phyloP scores from a whole-genome alignment of 208 protist species.

The Trypanosoma congolense region DNA sequence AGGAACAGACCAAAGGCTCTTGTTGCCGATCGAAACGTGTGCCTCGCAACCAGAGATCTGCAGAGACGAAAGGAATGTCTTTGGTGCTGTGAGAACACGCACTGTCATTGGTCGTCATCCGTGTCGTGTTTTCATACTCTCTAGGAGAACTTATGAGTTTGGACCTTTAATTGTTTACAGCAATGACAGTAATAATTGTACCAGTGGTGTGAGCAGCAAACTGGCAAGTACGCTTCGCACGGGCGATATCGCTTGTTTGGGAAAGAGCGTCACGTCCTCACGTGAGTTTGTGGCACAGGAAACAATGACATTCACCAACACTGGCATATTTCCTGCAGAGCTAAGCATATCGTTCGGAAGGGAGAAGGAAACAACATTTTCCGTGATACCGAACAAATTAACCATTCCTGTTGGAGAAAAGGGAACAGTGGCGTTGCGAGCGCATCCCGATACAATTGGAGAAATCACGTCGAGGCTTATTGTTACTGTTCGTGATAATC shows the following conservation, averaged over 20 bases:
- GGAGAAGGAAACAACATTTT: constrained; percentile 85
- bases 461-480: constrained; percentile 79
- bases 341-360: constrained; percentile 71
- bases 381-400: constrained; percentile 64
- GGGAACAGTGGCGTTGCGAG: constrained; percentile 70
- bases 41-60: constrained; percentile 82
- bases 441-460: constrained; percentile 78
- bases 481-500: constrained; percentile 89
- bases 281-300: constrained; percentile 25
- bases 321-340: constrained; percentile 63
- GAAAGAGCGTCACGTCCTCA: background rate
- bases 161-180: constrained; percentile 88
- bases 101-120: constrained; percentile 18
- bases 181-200: constrained; percentile 15
- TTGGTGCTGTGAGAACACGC: constrained; percentile 44
- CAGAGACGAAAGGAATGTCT: constrained; percentile 84
- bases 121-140: constrained; percentile 62
- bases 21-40: constrained; percentile 37
- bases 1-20: constrained; percentile 62
- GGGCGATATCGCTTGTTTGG: background rate
- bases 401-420: constrained; percentile 76
- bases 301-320: constrained; percentile 89
- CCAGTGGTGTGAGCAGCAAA: constrained; percentile 20
- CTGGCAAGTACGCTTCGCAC: constrained; percentile 19
- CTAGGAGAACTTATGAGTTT: constrained; percentile 90